A percentile compares a stretch with the other conserved stretches of the same genome.
Conservation (phyloP, 441 rosid species). For the Jatropha multifida region DNA sequence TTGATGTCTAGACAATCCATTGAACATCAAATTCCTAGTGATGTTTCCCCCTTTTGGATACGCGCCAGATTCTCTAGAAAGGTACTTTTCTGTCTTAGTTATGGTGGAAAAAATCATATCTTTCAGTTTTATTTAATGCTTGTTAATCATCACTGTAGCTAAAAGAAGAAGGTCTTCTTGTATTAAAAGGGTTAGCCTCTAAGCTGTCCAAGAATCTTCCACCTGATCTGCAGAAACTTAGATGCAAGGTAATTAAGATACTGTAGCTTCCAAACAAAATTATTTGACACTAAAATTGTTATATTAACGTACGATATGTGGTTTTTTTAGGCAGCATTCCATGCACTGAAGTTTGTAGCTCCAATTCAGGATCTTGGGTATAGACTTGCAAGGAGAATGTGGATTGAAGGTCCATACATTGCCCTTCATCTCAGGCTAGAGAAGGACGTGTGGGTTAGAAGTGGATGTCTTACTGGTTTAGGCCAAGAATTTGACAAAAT, state of each 20-base stretch:
- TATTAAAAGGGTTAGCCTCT: constrained; percentile 76
- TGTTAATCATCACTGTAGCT: constrained; percentile 39
- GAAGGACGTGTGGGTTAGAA: constrained; percentile 88
- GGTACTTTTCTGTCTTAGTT: constrained; percentile 27
- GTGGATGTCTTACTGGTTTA: constrained; percentile 81
- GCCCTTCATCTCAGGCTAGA: constrained; percentile 66
- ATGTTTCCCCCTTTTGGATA: constrained; percentile 72
- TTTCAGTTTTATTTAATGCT: neutral
- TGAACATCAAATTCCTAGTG: constrained; percentile 57
- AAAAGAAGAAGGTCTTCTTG: constrained; percentile 66
- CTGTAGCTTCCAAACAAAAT: neutral
- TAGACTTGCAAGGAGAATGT: constrained; percentile 70
- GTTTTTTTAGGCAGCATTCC: constrained; percentile 66
- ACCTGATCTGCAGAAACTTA: constrained; percentile 81
- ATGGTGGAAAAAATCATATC: neutral
- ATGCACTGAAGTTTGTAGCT: constrained; percentile 64
- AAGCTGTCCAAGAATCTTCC: constrained; percentile 81
- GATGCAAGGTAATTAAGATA: constrained; percentile 59
- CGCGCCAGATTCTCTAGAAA: constrained; percentile 61
- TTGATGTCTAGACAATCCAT: constrained; percentile 58
- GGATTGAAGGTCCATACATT: constrained; percentile 82
- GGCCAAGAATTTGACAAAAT: constrained; percentile 52
- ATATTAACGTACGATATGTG: neutral
- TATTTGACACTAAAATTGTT: neutral
- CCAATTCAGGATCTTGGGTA: constrained; percentile 67